phyloP scores from a whole-genome alignment of 2,329 filamentous ascomycete genomes.

The Septoria petroselini region DNA sequence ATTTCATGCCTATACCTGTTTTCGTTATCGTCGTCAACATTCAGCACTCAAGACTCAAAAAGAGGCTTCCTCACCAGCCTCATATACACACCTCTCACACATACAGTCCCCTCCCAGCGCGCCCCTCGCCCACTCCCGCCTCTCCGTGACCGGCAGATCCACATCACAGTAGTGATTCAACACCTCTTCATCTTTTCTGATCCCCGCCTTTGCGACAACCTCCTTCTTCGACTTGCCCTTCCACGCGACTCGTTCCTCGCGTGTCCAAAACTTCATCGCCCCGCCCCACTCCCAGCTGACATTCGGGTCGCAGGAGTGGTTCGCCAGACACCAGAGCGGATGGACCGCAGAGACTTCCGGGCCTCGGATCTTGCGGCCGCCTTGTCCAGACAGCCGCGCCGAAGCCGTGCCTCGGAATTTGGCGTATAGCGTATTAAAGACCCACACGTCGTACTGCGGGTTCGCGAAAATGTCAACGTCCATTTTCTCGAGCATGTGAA shows the following conservation, averaged over 20 bases:
- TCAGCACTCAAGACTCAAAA: too few species aligned
- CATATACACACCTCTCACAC: slow-evolving; percentile 73
- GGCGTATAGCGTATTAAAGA: slow-evolving; percentile 86
- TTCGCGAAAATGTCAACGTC: slow-evolving; percentile 69
- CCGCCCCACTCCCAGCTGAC: slow-evolving; percentile 92
- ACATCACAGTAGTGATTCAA: slow-evolving; percentile 95
- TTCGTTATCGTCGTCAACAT: too few species aligned
- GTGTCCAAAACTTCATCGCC: slow-evolving; percentile 66
- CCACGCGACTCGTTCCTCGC: slow-evolving; percentile 57
- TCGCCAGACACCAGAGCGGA: slow-evolving; percentile 92
- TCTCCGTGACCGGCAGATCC: slow-evolving; percentile 68
- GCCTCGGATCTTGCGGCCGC: slow-evolving; percentile 62
- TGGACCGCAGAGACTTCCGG: slow-evolving; percentile 93
- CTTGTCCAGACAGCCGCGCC: slow-evolving; percentile 63
- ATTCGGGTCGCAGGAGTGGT: slow-evolving; percentile 94
- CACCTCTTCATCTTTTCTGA: slow-evolving; percentile 78
- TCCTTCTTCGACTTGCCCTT: slow-evolving; percentile 34
- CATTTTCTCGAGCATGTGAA: slow-evolving; percentile 81
- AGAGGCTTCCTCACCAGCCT: slow-evolving; percentile 12
- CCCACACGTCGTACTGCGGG: slow-evolving; percentile 66
- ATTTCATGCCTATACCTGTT: too few species aligned
- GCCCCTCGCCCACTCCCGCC: slow-evolving; percentile 84
- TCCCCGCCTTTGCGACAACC: slow-evolving; percentile 47
- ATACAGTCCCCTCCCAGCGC: slow-evolving; percentile 86
- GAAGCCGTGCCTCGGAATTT: slow-evolving; percentile 94